phyloP scores from a whole-genome alignment of 257 asterid species.

The Primulina eburnea region DNA sequence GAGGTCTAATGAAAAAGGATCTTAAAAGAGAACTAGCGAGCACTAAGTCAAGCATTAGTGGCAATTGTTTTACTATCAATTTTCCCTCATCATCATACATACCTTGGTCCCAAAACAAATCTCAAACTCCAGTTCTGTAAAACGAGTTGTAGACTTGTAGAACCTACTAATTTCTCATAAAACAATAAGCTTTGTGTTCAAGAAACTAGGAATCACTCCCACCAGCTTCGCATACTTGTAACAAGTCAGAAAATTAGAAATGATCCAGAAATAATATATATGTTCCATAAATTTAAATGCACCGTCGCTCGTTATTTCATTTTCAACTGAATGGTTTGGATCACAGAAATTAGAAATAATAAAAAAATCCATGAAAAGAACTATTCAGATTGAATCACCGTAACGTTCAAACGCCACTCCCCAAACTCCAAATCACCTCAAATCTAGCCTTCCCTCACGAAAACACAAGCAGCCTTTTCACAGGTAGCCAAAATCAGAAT shows the following conservation, averaged over 20 bases:
- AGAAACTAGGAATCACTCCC: slow-evolving; percentile 5
- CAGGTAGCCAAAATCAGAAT: slow-evolving; percentile 8
- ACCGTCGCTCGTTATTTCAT: background rate
- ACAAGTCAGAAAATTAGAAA: slow-evolving; percentile 13
- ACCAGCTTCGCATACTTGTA: slow-evolving; percentile 18
- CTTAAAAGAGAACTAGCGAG: background rate
- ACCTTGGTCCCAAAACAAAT: background rate
- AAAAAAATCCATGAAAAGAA: background rate
- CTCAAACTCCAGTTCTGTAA: background rate
- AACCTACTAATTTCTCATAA: background rate
- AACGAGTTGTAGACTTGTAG: slow-evolving; percentile 1
- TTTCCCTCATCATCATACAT: background rate
- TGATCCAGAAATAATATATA: slow-evolving; percentile 16
- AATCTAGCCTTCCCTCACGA: slow-evolving; percentile 8
- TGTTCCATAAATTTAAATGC: background rate
- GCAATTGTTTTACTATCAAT: slow-evolving; percentile 6
- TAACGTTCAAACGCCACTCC: slow-evolving; percentile 14
- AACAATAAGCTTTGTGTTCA: slow-evolving; percentile 11
- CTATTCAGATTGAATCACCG: slow-evolving; percentile 5
- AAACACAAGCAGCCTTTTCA: background rate
- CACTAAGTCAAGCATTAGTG: background rate
- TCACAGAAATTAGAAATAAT: background rate
- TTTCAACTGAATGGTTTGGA: background rate
- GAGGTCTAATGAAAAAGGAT: background rate
- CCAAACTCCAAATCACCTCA: slow-evolving; percentile 23